Evolutionary conservation across 306 rosid genomes (phyloP).

Genomic region (Echinosophora koreensis): DNA sequence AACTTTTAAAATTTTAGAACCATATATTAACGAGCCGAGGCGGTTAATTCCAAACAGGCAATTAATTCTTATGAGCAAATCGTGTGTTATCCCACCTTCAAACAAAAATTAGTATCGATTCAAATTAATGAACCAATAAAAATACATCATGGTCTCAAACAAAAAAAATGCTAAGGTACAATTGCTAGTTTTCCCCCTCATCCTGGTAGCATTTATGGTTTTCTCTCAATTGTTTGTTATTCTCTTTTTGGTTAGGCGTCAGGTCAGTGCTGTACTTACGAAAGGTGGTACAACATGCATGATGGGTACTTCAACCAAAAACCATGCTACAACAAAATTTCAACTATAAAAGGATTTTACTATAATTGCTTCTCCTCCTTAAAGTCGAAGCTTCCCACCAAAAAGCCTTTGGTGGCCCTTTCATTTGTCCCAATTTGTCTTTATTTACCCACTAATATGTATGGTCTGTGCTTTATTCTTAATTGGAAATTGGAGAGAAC

Average conservation of each 20-base stretch:
- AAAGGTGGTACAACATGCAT: slow-evolving; percentile 37
- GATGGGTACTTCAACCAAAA: slow-evolving; percentile 39
- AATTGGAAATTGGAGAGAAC: not conserved
- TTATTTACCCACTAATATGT: slow-evolving; percentile 35
- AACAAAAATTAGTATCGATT: too few species aligned
- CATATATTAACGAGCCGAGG: too few species aligned
- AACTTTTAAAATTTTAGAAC: too few species aligned
- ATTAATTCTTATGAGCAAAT: too few species aligned
- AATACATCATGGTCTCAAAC: too few species aligned
- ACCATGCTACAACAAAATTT: slow-evolving; percentile 25
- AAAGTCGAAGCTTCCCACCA: slow-evolving; percentile 44
- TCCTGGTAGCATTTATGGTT: not conserved
- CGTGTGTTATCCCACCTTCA: too few species aligned
- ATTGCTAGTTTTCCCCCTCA: not conserved
- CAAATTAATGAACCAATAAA: too few species aligned
- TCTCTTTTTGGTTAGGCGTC: slow-evolving; percentile 21
- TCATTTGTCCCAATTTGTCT: slow-evolving; percentile 35
- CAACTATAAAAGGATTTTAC: slow-evolving; percentile 31
- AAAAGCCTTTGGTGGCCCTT: slow-evolving; percentile 38
- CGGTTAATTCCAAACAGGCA: too few species aligned
- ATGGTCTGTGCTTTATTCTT: slow-evolving; percentile 3
- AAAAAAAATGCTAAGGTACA: too few species aligned
- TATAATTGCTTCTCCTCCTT: slow-evolving; percentile 42
- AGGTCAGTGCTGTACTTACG: slow-evolving; percentile 13
- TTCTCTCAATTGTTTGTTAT: slow-evolving; percentile 1